phyloP scores from a whole-genome alignment of 345 rosid genomes.

The Turnera subulata region DNA sequence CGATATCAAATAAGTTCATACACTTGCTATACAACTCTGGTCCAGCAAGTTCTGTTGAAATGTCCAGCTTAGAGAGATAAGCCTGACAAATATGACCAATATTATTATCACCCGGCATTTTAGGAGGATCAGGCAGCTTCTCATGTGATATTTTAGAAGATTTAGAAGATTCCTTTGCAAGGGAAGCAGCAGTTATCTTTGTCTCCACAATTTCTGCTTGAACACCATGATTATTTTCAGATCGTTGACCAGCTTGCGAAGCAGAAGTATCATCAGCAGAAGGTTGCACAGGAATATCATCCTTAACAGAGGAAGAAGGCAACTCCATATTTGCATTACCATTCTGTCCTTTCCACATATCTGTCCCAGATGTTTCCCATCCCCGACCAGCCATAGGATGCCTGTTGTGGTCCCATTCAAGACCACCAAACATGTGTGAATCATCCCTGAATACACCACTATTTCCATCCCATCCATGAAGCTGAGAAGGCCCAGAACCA shows the following conservation, averaged over 20 bases:
- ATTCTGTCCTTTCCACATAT: conserved; percentile 76
- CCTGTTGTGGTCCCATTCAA: conserved; percentile 89
- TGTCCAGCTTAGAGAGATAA: conserved; percentile 84
- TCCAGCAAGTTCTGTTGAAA: conserved; percentile 70
- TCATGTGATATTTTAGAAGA: conserved; percentile 32
- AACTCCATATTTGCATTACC: conserved; percentile 54
- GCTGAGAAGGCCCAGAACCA: conserved; percentile 64
- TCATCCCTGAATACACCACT: conserved; percentile 78
- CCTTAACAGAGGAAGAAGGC: conserved; percentile 54
- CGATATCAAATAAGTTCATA: conserved; percentile 37
- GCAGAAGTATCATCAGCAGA: conserved; percentile 43
- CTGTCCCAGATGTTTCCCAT: conserved; percentile 66
- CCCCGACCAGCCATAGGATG: conserved; percentile 55
- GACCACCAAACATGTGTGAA: conserved; percentile 55
- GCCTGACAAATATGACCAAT: conserved; percentile 25
- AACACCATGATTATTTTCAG: conserved; percentile 36
- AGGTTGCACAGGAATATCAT: conserved; percentile 48
- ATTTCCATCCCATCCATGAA: conserved; percentile 94
- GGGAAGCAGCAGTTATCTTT: conserved; percentile 37
- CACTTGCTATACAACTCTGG: conserved; percentile 52
- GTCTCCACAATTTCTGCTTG: conserved; percentile 45
- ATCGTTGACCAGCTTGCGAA: conserved; percentile 39
- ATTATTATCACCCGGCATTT: conserved; percentile 26
- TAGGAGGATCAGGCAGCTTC: conserved; percentile 35
- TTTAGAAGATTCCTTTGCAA: conserved; percentile 38